Percentiles rank a stretch among this genome's conserved stretches.
phyloP scores from a whole-genome alignment of 352 stramenopile genomes.

The Detonula confervacea region DNA sequence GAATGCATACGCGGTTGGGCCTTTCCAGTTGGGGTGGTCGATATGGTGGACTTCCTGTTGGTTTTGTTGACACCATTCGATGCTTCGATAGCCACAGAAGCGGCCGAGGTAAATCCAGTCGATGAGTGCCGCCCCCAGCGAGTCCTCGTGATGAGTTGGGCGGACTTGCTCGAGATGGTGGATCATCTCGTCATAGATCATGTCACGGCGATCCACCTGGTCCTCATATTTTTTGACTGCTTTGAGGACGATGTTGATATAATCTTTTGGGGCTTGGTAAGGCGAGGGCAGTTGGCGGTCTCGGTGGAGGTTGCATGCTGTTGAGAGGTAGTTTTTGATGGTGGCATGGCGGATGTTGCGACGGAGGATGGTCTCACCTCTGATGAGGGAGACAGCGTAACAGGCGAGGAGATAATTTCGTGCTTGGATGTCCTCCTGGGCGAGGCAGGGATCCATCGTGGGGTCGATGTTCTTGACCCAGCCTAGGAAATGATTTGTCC shows the following conservation, averaged over 20 bases:
- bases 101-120: conserved; percentile 26
- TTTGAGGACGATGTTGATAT: conserved; percentile 8
- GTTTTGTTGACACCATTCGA: conserved; percentile 34
- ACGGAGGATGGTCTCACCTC: not conserved
- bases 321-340: not conserved
- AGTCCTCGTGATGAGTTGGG: not conserved
- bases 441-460: not conserved
- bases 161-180: not conserved
- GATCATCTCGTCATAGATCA: conserved; percentile 40
- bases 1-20: conserved; percentile 8
- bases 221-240: conserved; percentile 31
- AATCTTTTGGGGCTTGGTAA: not conserved
- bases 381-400: conserved; percentile 14
- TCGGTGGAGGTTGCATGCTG: not conserved
- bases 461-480: not conserved
- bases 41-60: not conserved
- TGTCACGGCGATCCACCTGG: conserved; percentile 9
- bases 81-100: conserved; percentile 2
- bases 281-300: not conserved
- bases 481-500: conserved; percentile 27
- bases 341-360: not conserved
- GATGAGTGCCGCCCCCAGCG: not conserved
- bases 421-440: not conserved
- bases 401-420: conserved; percentile 14
- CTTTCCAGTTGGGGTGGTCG: not conserved